Conservation (phyloP, 352 stramenopile genomes). For the Phytophthora vignae region DNA sequence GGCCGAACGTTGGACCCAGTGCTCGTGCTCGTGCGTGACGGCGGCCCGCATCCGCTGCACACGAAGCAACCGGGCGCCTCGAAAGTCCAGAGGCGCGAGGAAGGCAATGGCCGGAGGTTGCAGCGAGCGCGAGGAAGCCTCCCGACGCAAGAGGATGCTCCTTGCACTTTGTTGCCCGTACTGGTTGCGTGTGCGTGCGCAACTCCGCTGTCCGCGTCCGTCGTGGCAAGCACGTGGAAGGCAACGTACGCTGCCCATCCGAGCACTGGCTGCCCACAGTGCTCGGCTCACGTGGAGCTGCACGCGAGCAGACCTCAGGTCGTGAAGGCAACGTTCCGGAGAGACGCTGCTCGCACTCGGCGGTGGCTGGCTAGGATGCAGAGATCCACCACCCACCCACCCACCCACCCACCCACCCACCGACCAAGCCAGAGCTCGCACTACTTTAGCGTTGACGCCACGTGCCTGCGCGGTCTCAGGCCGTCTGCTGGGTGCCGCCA, state of each 20-base stretch:
- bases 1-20: not conserved
- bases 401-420: not conserved
- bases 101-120: not conserved
- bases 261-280: not conserved
- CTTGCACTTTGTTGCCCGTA: not conserved
- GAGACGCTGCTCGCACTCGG: not conserved
- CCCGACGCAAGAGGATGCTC: not conserved
- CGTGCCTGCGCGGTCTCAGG: conserved; percentile 2
- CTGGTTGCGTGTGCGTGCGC: not conserved
- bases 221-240: not conserved
- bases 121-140: not conserved
- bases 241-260: not conserved
- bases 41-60: not conserved
- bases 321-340: not conserved
- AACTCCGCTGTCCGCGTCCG: not conserved
- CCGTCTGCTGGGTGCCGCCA: not conserved
- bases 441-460: conserved; percentile 6
- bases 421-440: not conserved
- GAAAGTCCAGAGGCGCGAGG: not conserved
- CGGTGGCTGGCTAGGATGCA: not conserved
- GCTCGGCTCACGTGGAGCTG: not conserved
- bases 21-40: not conserved
- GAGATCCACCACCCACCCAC: no score
- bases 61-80: not conserved
- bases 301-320: no score